Evolutionary conservation across 768 basidiomycete species (phyloP).

Genomic region (Myochromella boudieri): DNA sequence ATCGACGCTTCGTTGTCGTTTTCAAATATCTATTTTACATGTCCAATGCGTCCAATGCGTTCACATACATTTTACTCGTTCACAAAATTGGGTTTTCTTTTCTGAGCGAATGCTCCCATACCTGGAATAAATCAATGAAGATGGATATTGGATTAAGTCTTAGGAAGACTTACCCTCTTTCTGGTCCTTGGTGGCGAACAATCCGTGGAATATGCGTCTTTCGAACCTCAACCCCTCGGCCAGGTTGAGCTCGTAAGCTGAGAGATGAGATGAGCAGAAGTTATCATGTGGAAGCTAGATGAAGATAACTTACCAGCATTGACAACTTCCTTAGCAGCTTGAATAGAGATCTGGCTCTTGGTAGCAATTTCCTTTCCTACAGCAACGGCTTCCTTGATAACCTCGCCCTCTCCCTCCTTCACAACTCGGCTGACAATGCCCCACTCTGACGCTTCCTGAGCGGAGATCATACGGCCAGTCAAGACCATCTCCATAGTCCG

Average conservation of each 20-base stretch:
- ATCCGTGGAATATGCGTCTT: constrained; percentile 83
- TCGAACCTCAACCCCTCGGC: constrained; percentile 86
- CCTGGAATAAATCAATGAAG: constrained; percentile 46
- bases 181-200: constrained; percentile 93
- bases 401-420: constrained; percentile 69
- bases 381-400: constrained; percentile 83
- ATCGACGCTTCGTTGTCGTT: too few species aligned
- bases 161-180: constrained; percentile 73
- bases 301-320: constrained; percentile 69
- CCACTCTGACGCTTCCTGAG: constrained; percentile 83
- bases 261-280: constrained; percentile 3
- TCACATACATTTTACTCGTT: constrained; percentile 43
- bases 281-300: background rate
- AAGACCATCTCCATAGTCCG: constrained; percentile 93
- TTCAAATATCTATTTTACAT: too few species aligned
- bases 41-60: too few species aligned
- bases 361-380: constrained; percentile 77
- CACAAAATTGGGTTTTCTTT: constrained; percentile 84
- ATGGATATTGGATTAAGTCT: constrained; percentile 10
- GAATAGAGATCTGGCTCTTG: constrained; percentile 81
- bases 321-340: constrained; percentile 91
- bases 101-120: constrained; percentile 93
- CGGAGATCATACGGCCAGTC: constrained; percentile 80
- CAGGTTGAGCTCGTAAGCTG: constrained; percentile 80
- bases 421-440: constrained; percentile 87